Percentiles rank a stretch among this genome's conserved stretches.
These are phyloP conservation scores for Fusarium tjaetaba DNA, from an alignment of 2,329 filamentous ascomycete genomes.

Conservation along the genomic window DNA sequence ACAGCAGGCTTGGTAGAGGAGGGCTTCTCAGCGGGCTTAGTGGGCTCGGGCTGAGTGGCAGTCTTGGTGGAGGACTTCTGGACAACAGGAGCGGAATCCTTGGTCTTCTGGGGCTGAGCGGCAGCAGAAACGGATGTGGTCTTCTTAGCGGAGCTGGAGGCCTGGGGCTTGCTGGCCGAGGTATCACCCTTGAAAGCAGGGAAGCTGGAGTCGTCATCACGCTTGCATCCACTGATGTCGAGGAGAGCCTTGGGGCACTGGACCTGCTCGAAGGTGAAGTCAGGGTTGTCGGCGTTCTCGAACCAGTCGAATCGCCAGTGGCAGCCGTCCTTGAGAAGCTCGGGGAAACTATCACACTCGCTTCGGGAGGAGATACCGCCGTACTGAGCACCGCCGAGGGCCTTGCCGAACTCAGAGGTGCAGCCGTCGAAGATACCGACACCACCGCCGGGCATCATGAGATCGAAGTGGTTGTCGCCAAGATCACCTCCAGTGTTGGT, in stretches of 20 bases:
- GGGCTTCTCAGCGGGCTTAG: conserved; percentile 9
- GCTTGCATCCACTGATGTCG: conserved; percentile 51
- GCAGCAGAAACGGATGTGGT: background rate
- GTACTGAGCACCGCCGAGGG: conserved; percentile 64
- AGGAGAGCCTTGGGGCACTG: conserved; percentile 62
- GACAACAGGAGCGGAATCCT: conserved; percentile 14
- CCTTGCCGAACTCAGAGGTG: conserved; percentile 54
- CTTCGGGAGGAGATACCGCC: conserved; percentile 63
- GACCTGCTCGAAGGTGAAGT: conserved; percentile 64
- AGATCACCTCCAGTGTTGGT: conserved; percentile 71
- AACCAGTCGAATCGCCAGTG: conserved; percentile 75
- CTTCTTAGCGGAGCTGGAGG: conserved; percentile 1
- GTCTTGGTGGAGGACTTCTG: conserved; percentile 25
- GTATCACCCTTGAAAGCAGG: conserved; percentile 36
- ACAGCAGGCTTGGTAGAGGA: background rate
- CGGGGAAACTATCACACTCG: conserved; percentile 64
- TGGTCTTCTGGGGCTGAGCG: conserved; percentile 12
- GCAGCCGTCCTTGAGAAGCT: conserved; percentile 65
- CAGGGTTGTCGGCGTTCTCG: conserved; percentile 65
- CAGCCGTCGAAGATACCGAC: conserved; percentile 65
- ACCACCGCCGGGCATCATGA: conserved; percentile 66
- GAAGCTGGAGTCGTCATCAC: conserved; percentile 46
- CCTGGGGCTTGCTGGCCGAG: conserved; percentile 17
- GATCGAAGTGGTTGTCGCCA: conserved; percentile 66
- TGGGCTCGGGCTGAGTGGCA: conserved; percentile 1